These are phyloP conservation scores for Neurospora sp. DNA, from an alignment of 495 filamentous ascomycete genomes.

Conservation along the genomic window DNA sequence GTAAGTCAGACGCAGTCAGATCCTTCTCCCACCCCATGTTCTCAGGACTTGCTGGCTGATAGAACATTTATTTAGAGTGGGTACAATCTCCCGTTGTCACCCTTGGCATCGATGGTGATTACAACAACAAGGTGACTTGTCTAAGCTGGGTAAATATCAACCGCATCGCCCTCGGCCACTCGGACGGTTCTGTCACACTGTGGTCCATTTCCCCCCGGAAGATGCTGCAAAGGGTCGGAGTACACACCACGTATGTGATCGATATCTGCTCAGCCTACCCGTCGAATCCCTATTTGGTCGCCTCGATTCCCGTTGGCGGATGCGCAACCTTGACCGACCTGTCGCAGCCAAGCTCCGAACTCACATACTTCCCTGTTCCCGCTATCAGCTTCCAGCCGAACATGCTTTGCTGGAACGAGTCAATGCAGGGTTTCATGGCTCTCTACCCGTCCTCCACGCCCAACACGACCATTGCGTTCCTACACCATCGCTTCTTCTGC, in stretches of 20 bases:
- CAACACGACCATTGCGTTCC: conserved; percentile 36
- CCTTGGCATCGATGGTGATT: conserved; percentile 30
- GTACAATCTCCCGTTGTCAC: conserved; percentile 28
- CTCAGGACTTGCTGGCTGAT: neutral
- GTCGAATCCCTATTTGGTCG: conserved; percentile 33
- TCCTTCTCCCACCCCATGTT: neutral
- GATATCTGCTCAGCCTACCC: conserved; percentile 39
- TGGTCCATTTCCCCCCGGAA: conserved; percentile 36
- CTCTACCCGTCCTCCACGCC: conserved; percentile 35
- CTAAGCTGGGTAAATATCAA: conserved; percentile 40
- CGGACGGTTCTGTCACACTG: conserved; percentile 36
- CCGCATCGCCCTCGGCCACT: conserved; percentile 35
- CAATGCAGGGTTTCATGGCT: conserved; percentile 35
- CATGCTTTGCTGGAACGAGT: conserved; percentile 35
- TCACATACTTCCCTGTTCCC: conserved; percentile 34
- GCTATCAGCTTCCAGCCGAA: conserved; percentile 38
- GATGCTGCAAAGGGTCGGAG: conserved; percentile 28
- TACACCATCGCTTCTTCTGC: conserved; percentile 35
- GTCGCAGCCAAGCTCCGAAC: conserved; percentile 32
- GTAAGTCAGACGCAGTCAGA: conserved; percentile 13
- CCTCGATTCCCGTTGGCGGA: conserved; percentile 36
- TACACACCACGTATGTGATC: conserved; percentile 35
- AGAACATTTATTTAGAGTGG: conserved; percentile 19
- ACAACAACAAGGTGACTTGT: conserved; percentile 34
- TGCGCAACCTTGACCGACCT: conserved; percentile 36